Evolutionary conservation across 106 monocot species (phyloP).

Genomic region (Allium fistulosum): DNA sequence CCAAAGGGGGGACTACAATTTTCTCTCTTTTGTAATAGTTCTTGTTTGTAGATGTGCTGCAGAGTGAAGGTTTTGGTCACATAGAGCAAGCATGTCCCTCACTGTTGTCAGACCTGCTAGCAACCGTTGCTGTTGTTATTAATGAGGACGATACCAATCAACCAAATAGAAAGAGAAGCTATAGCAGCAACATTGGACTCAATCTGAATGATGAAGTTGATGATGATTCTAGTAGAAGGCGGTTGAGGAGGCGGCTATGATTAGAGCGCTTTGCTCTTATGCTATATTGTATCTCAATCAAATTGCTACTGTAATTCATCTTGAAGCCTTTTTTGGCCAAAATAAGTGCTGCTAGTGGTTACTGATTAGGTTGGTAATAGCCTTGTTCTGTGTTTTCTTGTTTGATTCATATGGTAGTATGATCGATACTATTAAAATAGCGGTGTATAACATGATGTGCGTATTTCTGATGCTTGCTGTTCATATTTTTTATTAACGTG

Average conservation of each 20-base stretch:
- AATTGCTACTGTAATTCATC: too few relatives aligned
- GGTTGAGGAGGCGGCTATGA: conserved; percentile 14
- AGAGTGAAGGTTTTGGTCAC: conserved; percentile 68
- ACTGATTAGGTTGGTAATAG: too few relatives aligned
- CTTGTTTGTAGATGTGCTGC: conserved; percentile 70
- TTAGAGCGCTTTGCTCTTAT: neutral
- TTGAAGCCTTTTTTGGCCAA: too few relatives aligned
- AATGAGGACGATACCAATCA: conserved; percentile 28
- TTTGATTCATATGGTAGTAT: too few relatives aligned
- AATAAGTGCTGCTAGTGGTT: too few relatives aligned
- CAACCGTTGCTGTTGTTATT: conserved; percentile 44
- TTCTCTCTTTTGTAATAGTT: neutral
- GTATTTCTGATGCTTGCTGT: too few relatives aligned
- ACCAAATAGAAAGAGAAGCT: conserved; percentile 26
- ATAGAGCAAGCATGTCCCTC: conserved; percentile 63
- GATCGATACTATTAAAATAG: too few relatives aligned
- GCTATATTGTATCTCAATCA: too few relatives aligned
- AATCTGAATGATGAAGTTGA: conserved; percentile 27
- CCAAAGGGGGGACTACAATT: too few relatives aligned
- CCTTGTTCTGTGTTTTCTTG: too few relatives aligned
- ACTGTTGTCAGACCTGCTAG: conserved; percentile 53
- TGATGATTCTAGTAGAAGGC: conserved; percentile 29
- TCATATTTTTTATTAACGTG: too few relatives aligned
- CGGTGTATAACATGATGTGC: too few relatives aligned
- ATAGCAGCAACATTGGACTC: conserved; percentile 32